Evolutionary conservation across 108 stramenopile genomes (phyloP), one percentile per base, ranked within the genome.

Genomic region (Mediolabrus comicus): DNA sequence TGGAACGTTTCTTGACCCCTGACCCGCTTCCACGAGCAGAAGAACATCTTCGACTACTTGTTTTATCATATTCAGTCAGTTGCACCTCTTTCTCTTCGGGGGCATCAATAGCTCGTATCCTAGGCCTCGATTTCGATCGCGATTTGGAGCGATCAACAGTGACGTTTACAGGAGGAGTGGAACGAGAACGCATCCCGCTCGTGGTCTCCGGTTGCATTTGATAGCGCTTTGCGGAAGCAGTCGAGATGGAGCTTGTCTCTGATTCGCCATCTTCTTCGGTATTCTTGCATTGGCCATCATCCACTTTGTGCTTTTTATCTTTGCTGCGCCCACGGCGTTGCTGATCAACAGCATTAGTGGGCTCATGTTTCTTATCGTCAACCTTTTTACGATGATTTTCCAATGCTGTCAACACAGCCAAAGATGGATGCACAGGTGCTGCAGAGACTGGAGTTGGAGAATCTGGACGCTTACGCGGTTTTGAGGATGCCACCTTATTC

Each of bases 191-290:
- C 7, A 62, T 27, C 39, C 62, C 52, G 46, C 41, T 51, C 36
- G 33, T 27, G 34, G 46, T 3, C 19, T 49, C 52, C 25, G 62
- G 62, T 41, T 72, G 59, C n/a, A 72, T 26, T 56, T 55, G 71
- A 49, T 49, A 49, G 3, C 9, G 22, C 52, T 56, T 69, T 30
- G 75, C 67, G 0, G 75, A 69, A 2, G 53, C 67, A 29, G 62
- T 43, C 10, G 75, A 76, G 62, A 76, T 76, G 67, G 67, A 64
- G 34, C 65, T 61, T 2, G 56, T 69, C 38, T 51, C 62, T 24
- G 59, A 64, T 25, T 59, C 11, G 8, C 3, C 67, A 39, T 49
- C 55, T 25, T 41, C 34, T 24, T 56, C 55, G 28, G 6, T 36
- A 41, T 58, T 24, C 1, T 43, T 36, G 30, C 55, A 17, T 10